phyloP scores from a whole-genome alignment of 805 yeast species.

The Candida piceae region DNA sequence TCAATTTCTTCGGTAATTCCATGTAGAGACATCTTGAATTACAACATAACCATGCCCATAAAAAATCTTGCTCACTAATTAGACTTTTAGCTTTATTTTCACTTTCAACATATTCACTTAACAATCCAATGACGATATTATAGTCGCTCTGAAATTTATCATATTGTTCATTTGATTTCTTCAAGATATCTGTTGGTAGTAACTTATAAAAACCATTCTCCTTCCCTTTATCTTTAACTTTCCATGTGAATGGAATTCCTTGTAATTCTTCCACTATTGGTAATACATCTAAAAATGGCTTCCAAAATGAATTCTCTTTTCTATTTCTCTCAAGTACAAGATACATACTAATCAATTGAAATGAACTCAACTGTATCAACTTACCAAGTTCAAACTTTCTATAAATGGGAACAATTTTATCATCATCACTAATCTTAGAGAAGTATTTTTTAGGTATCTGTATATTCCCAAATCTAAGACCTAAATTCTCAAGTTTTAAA shows the following conservation, averaged over 20 bases:
- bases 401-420: slow-evolving; percentile 11
- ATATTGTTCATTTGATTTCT: slow-evolving; percentile 38
- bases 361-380: slow-evolving; percentile 45
- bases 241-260: slow-evolving; percentile 64
- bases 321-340: slow-evolving; percentile 41
- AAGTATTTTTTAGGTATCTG: slow-evolving; percentile 20
- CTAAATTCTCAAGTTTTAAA: slow-evolving; percentile 14
- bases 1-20: slow-evolving; percentile 43
- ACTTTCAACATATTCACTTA: slow-evolving; percentile 7
- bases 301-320: slow-evolving; percentile 50
- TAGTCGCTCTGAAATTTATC: slow-evolving; percentile 43
- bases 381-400: slow-evolving; percentile 20
- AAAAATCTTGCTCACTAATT: slow-evolving; percentile 29
- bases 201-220: slow-evolving; percentile 26
- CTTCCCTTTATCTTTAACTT: slow-evolving; percentile 21
- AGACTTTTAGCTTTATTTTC: background rate
- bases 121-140: slow-evolving; percentile 27
- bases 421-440: slow-evolving; percentile 1
- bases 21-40: slow-evolving; percentile 89
- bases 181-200: slow-evolving; percentile 41
- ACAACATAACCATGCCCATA: slow-evolving; percentile 81
- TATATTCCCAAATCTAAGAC: slow-evolving; percentile 11
- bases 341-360: slow-evolving; percentile 54
- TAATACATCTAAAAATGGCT: slow-evolving; percentile 59
- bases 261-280: slow-evolving; percentile 53